phyloP scores from a whole-genome alignment of 2,329 filamentous ascomycete genomes.

The Sporothrix euskadiensis region DNA sequence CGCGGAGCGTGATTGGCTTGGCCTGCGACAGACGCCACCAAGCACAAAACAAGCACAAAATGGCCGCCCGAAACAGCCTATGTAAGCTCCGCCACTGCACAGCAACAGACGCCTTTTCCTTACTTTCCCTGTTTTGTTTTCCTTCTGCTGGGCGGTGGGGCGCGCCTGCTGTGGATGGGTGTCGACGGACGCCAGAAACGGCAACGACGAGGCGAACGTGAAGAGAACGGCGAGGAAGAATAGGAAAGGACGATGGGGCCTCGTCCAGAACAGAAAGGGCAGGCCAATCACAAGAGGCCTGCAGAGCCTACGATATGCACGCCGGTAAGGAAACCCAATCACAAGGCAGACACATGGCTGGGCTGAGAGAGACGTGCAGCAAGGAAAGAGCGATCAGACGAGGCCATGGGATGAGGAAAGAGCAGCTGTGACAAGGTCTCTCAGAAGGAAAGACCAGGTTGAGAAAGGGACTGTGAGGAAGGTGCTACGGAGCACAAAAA shows the following conservation, averaged over 20 bases:
- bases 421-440: background rate
- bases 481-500: background rate
- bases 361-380: conserved; percentile 12
- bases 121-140: background rate
- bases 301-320: background rate
- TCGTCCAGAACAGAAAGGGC: background rate
- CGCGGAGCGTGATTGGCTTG: background rate
- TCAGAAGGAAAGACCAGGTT: background rate
- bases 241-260: conserved; percentile 3
- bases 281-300: conserved; percentile 14
- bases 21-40: conserved; percentile 8
- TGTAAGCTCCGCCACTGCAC: conserved; percentile 23
- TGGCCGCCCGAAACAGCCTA: conserved; percentile 2
- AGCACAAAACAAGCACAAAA: background rate
- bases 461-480: background rate
- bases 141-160: background rate
- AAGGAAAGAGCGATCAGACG: background rate
- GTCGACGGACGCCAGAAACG: conserved; percentile 3
- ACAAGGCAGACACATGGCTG: conserved; percentile 7
- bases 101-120: conserved; percentile 11
- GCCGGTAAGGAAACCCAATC: background rate
- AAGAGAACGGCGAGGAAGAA: conserved; percentile 12
- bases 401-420: background rate
- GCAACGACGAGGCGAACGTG: conserved; percentile 18
- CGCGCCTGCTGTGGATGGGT: background rate